phyloP scores from a whole-genome alignment of 768 basidiomycete genomes.

The Dentipellis fragilis region DNA sequence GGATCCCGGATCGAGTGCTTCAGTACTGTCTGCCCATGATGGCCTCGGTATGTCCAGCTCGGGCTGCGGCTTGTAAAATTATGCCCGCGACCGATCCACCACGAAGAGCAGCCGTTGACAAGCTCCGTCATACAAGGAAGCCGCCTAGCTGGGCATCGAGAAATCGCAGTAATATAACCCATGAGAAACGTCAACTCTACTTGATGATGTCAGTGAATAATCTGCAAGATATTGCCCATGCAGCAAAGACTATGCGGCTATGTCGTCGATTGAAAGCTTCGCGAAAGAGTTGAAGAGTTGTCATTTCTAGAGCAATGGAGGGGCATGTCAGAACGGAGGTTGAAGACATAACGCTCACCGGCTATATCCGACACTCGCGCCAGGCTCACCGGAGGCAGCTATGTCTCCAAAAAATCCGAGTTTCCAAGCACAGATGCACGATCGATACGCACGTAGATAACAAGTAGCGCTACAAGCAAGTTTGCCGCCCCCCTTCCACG shows the following conservation, averaged over 20 bases:
- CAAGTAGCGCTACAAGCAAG: not conserved
- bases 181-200: conserved; percentile 82
- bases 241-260: too few species aligned
- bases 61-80: conserved; percentile 28
- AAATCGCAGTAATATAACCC: conserved; percentile 66
- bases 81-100: conserved; percentile 96
- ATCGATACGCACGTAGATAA: not conserved
- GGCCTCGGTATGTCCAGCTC: conserved; percentile 36
- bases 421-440: too few species aligned
- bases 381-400: too few species aligned
- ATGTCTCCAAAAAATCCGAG: too few species aligned
- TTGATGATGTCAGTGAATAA: conserved; percentile 26
- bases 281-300: too few species aligned
- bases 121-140: conserved; percentile 91
- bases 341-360: too few species aligned
- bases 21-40: conserved; percentile 54
- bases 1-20: not conserved
- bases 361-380: too few species aligned
- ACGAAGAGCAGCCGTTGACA: conserved; percentile 99
- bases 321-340: too few species aligned
- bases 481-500: not conserved
- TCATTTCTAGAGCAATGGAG: too few species aligned
- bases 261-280: too few species aligned
- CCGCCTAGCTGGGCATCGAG: conserved; percentile 77
- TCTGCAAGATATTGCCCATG: too few species aligned